Conservation (phyloP, 1,284 basidiomycete genomes). For the Somion occarium region DNA sequence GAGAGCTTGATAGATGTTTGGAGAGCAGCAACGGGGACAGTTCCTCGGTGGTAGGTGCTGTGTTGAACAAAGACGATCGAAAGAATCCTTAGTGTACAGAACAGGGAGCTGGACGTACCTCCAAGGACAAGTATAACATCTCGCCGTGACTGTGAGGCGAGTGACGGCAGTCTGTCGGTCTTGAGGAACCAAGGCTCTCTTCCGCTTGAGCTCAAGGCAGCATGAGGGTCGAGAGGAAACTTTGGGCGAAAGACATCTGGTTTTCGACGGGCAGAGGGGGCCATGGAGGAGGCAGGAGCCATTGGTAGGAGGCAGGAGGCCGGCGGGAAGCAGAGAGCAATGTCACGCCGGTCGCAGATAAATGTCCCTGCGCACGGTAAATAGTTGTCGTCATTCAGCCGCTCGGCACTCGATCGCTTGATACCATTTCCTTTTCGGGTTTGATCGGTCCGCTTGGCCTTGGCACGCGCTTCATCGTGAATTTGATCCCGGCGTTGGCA, state of each 20-base stretch:
- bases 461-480: too few species aligned
- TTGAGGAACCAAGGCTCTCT: constrained; percentile 35
- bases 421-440: neutral
- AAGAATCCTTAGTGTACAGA: neutral
- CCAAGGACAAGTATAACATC: constrained; percentile 49
- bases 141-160: constrained; percentile 22
- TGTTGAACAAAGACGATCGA: neutral
- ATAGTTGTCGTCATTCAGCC: neutral
- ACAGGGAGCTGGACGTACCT: constrained; percentile 27
- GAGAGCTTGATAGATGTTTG: constrained; percentile 36
- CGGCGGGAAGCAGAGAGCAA: too few species aligned
- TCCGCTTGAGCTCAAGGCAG: constrained; percentile 17
- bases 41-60: constrained; percentile 36
- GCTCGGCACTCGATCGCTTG: neutral
- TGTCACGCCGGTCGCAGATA: neutral
- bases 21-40: constrained; percentile 43
- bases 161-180: constrained; percentile 24
- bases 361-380: neutral
- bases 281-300: neutral
- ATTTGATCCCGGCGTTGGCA: too few species aligned
- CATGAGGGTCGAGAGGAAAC: constrained; percentile 47
- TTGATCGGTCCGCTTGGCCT: neutral
- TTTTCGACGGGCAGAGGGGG: neutral
- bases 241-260: constrained; percentile 42
- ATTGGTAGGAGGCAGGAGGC: neutral